These are phyloP conservation scores for Aspergillus bertholletiae DNA, from an alignment of 495 filamentous ascomycete genomes.

Conservation along the genomic window DNA sequence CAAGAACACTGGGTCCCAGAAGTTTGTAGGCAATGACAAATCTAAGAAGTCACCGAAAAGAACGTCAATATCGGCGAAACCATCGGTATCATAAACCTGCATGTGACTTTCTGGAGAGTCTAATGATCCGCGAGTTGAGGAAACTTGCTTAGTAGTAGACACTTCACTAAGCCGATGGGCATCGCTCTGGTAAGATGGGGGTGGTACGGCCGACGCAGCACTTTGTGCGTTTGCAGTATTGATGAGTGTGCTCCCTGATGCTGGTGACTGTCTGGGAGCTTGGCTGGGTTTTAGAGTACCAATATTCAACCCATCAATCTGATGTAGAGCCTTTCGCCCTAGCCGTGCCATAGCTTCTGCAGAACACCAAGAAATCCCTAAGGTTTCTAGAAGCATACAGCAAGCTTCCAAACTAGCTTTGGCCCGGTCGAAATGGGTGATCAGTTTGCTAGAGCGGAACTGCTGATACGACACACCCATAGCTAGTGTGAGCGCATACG, in stretches of 20 bases:
- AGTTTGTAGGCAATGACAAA: conserved; percentile 38
- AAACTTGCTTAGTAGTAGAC: neutral
- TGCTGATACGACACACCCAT: conserved; percentile 70
- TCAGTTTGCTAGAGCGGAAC: conserved; percentile 61
- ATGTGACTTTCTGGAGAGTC: conserved; percentile 7
- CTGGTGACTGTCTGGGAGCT: neutral
- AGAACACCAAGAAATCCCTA: conserved; percentile 59
- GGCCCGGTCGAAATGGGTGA: conserved; percentile 60
- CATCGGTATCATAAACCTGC: conserved; percentile 6
- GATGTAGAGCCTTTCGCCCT: conserved; percentile 38
- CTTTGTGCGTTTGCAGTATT: neutral
- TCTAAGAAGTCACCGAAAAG: conserved; percentile 42
- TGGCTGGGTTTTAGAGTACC: neutral
- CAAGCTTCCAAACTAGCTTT: conserved; percentile 57
- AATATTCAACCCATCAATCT: conserved; percentile 21
- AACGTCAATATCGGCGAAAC: conserved; percentile 37
- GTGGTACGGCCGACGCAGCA: neutral
- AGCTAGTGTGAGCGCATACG: conserved; percentile 64
- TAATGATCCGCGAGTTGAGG: neutral
- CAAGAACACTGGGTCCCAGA: conserved; percentile 42
- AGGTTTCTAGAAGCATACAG: conserved; percentile 49
- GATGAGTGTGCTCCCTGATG: neutral
- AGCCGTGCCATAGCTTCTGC: conserved; percentile 60
- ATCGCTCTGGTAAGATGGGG: neutral
- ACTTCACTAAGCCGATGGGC: neutral